phyloP scores from a whole-genome alignment of 495 filamentous ascomycete genomes.

The Haplographium delicatum region DNA sequence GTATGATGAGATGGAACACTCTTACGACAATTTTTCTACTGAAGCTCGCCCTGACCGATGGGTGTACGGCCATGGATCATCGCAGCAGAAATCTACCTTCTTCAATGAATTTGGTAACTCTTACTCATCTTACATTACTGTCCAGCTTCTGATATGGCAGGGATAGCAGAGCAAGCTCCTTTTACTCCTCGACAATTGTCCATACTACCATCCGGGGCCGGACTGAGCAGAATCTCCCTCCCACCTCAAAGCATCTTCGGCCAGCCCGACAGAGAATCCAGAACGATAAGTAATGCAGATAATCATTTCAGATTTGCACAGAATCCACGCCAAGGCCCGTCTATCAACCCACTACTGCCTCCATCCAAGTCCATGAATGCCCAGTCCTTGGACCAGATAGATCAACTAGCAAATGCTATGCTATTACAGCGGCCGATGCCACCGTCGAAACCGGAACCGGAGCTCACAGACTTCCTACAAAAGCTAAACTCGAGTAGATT shows the following conservation, averaged over 20 bases:
- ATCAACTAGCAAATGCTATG: constrained; percentile 16
- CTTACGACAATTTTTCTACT: not conserved
- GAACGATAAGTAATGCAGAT: constrained; percentile 17
- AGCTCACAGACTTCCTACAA: constrained; percentile 1
- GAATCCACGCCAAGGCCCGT: constrained; percentile 15
- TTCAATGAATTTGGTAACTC: constrained; percentile 12
- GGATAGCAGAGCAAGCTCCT: not conserved
- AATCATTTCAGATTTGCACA: constrained; percentile 24
- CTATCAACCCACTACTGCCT: not conserved
- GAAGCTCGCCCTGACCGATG: constrained; percentile 6
- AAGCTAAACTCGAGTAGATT: constrained; percentile 13
- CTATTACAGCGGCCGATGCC: constrained; percentile 8
- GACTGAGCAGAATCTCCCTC: constrained; percentile 15
- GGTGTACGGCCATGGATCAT: constrained; percentile 2
- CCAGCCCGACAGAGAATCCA: constrained; percentile 12
- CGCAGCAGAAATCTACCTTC: constrained; percentile 2
- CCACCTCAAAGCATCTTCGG: constrained; percentile 10
- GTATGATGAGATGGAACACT: not conserved
- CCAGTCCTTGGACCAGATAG: constrained; percentile 1
- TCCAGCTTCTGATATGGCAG: not conserved
- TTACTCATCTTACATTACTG: not conserved
- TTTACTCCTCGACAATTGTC: no score
- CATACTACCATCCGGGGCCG: not conserved
- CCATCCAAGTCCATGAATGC: not conserved
- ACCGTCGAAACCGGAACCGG: not conserved